Base-by-base conservation (phyloP, 2,329 filamentous ascomycete species). In the Lecanicillium sp. region DNA sequence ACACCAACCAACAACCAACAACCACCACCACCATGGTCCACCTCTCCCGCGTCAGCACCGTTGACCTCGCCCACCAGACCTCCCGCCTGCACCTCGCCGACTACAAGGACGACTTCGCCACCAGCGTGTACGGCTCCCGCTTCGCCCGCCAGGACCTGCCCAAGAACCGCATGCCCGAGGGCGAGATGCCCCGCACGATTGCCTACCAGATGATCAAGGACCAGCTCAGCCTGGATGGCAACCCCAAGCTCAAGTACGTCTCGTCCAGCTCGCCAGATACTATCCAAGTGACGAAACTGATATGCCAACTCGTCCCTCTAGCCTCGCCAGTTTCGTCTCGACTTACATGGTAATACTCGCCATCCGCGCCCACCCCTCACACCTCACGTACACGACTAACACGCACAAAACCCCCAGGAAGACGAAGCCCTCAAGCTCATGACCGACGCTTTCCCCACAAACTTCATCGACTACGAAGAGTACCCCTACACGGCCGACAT, bases 191-290 rank as follows among this genome's bases (percentile, higher is more conserved):
- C 37, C 83, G 80, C 57, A 87, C 95, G 56, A 79, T 95, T 44
- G 91, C 91, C n/a, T 95, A 96, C 67, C 84, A 90, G 41, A 86
- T 96, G 87, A 96, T 96, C 75, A 91, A 89, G 73, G 91, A 96
- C 65, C 88, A 95, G 62, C 74, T 96, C 55, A 93, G 87, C 54
- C 74, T 96, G 44, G 91, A 97, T 63, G 90, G 90, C 48, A 94
- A 91, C 58, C 89, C 90, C 8, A 91, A 90, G 75, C 77, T 95
- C 54, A 88, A 85, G 83, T 87, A 69, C n/a, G 44, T 24, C 4
- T 21, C 15, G 15, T n/a, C 17, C 20, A 30, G 24, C 12, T 29
- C 7, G n/a, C 37, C 20, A 2, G 5, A 57, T 75, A 62, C 11
- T 36, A 27, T 30, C 20, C 19, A 29, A 43, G 8, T 40, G n/a